Base-by-base conservation (phyloP, 495 filamentous ascomycete genomes). In the Penicillium tannophilum region DNA sequence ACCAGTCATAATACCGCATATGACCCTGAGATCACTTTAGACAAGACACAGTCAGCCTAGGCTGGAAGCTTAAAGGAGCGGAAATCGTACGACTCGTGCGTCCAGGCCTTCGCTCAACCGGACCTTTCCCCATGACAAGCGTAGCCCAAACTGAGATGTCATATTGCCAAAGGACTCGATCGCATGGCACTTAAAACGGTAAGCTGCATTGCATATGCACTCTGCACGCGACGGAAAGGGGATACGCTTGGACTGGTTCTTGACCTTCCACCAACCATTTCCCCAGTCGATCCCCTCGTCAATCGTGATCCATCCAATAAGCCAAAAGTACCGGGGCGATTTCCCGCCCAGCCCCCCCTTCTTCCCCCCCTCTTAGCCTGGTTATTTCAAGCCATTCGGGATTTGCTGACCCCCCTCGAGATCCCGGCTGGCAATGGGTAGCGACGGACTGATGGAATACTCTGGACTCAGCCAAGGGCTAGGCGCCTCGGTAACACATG, bases 181-280 rank as follows among this genome's bases (percentile, higher is more conserved):
- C 56, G 64, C 56, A 54, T 45, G 55, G 54, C 57, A 55, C 60
- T 63, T 55, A 55, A 65, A 65, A 58, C 60, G 64, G 67, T 35
- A 61, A 54, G 53, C 52, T 65, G 64, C 64, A 69, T 67, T 64
- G 57, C 62, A 70, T 64, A 63, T 65, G 58, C 58, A 53, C 26
- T 56, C 63, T 67, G 64, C 67, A 65, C 41, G 52, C 54, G 53
- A 63, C 57, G 51, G 41, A 56, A 69, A 66, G 26, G 53, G 35
- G 63, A 61, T 20, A 52, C 54, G n/a, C 26, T 24, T 24, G 30
- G 43, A 44, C 26, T 39, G 54, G 59, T 56, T 48, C 53, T 43
- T 56, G 36, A 3, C 49, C 24, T 49, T 42, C 20, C 42, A 45
- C 53, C 54, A 45, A 43, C 53, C 53, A 20, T 47, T 45, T 39